Evolutionary conservation across 306 rosid species (phyloP).

Genomic region (barrel medic (Medicago truncatula)): DNA sequence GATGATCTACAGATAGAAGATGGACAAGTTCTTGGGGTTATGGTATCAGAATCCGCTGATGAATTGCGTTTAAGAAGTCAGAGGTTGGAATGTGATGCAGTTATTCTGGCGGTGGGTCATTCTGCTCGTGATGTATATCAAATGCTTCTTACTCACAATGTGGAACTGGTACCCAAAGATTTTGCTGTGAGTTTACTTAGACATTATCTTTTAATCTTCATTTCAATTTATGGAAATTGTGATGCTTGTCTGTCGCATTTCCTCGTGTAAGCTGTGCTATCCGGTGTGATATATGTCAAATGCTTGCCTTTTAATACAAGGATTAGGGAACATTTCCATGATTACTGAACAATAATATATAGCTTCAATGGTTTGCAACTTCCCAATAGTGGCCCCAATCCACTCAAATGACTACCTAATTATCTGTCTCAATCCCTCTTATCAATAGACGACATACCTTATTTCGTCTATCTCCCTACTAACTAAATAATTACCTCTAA

Average conservation of each 20-base stretch:
- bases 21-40: conserved; percentile 68
- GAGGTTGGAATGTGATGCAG: conserved; percentile 76
- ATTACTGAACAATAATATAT: neutral
- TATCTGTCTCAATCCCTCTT: neutral
- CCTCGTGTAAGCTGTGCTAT: neutral
- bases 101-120: conserved; percentile 96
- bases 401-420: conserved; percentile 1
- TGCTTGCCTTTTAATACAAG: neutral
- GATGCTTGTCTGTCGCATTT: conserved; percentile 21
- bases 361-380: too few relatives aligned
- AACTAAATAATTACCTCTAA: neutral
- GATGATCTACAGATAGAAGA: conserved; percentile 77
- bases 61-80: conserved; percentile 55
- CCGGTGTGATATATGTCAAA: neutral
- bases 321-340: neutral
- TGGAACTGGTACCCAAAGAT: conserved; percentile 81
- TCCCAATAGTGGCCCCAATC: neutral
- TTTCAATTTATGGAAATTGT: conserved; percentile 23
- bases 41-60: conserved; percentile 74
- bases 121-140: conserved; percentile 93
- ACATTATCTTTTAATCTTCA: conserved; percentile 27
- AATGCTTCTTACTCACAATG: conserved; percentile 79
- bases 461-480: neutral
- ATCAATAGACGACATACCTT: neutral
- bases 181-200: conserved; percentile 75